These are phyloP conservation scores for Pseudogymnoascus sp. DNA, from an alignment of 2,329 filamentous ascomycete species.

Conservation along the genomic window DNA sequence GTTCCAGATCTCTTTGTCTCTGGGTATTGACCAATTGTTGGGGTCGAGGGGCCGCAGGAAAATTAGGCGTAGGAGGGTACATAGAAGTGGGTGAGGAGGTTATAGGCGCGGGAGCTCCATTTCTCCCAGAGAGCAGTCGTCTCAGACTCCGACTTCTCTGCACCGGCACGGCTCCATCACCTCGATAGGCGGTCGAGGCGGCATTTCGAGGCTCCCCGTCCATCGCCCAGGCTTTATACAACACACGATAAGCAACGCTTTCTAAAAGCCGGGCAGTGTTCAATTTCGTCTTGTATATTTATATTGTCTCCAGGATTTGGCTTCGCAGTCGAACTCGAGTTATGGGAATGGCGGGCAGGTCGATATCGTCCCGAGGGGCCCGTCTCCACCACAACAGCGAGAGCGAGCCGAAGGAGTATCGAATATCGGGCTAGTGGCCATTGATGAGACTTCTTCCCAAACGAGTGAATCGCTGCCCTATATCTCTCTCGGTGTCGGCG, in stretches of 20 bases:
- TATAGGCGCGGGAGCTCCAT: background rate
- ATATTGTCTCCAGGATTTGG: background rate
- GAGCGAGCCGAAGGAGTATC: conserved; percentile 6
- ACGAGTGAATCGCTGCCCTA: background rate
- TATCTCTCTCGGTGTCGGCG: background rate
- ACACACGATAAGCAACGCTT: background rate
- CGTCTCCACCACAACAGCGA: conserved; percentile 8
- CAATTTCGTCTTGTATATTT: background rate
- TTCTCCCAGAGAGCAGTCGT: background rate
- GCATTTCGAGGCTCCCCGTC: conserved; percentile 6
- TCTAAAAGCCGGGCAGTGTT: background rate
- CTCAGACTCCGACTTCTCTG: conserved; percentile 4
- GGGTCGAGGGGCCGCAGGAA: background rate
- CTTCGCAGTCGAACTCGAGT: background rate
- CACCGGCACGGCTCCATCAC: conserved; percentile 2
- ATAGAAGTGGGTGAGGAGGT: background rate
- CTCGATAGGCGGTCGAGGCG: conserved; percentile 3
- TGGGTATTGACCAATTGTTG: background rate
- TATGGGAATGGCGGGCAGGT: conserved; percentile 4
- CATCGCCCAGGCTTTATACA: background rate
- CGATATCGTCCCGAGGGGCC: conserved; percentile 2
- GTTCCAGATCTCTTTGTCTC: conserved; percentile 5
- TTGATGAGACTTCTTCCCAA: conserved; percentile 4
- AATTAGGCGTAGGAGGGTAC: background rate
- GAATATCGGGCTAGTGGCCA: background rate